These are phyloP conservation scores for Urochloa ruziziensis DNA, from an alignment of 176 grass and related monocot species.

Conservation along the genomic window DNA sequence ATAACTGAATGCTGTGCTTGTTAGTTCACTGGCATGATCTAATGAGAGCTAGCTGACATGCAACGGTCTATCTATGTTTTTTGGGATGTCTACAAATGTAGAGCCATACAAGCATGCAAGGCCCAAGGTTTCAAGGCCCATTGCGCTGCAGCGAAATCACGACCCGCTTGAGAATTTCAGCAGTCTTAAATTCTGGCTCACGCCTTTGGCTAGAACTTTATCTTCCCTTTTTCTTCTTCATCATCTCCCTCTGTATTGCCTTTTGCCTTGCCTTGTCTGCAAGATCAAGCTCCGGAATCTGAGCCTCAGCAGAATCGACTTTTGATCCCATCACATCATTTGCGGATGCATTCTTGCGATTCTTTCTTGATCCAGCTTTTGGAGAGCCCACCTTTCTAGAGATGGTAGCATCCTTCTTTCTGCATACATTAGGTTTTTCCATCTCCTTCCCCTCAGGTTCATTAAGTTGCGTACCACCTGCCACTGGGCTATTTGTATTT, in stretches of 20 bases:
- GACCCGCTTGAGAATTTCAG: neutral
- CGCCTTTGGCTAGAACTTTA: constrained; percentile 3
- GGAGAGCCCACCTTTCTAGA: neutral
- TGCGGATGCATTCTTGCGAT: neutral
- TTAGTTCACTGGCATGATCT: neutral
- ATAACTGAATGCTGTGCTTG: neutral
- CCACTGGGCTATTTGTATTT: constrained; percentile 8
- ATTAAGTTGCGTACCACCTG: neutral
- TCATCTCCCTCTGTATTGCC: constrained; percentile 24
- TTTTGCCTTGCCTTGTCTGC: constrained; percentile 27
- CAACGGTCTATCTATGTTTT: neutral
- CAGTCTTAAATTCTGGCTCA: neutral
- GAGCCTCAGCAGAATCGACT: neutral
- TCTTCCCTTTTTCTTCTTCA: constrained; percentile 38
- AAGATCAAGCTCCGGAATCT: constrained; percentile 12
- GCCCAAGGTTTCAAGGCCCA: neutral
- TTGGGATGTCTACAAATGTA: neutral
- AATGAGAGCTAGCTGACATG: constrained; percentile 5
- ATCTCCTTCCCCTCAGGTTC: neutral
- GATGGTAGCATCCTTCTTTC: neutral
- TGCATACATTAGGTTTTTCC: constrained; percentile 19
- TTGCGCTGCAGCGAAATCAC: neutral
- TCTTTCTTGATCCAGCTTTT: constrained; percentile 14
- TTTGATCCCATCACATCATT: neutral
- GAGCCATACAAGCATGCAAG: neutral